These are phyloP conservation scores for Salix brachista DNA, from an alignment of 345 rosid genomes.

Conservation along the genomic window DNA sequence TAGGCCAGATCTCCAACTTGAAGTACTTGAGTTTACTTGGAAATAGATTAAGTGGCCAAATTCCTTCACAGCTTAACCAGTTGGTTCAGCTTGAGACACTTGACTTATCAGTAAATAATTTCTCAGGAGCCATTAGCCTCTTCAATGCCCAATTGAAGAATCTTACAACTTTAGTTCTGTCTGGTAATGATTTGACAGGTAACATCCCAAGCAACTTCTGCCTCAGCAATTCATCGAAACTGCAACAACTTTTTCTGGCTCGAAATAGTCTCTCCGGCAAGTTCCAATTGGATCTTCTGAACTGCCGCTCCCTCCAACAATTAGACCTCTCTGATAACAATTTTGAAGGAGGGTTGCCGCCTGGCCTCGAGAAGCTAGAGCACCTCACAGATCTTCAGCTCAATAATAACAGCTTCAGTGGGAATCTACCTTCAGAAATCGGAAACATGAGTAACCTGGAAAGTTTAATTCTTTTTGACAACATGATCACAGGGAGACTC, in stretches of 20 bases:
- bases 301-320: conserved; percentile 51
- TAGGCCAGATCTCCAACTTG: conserved; percentile 52
- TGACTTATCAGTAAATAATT: conserved; percentile 63
- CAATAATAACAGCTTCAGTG: conserved; percentile 27
- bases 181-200: conserved; percentile 51
- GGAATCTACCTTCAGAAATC: conserved; percentile 27
- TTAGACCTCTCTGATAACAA: conserved; percentile 61
- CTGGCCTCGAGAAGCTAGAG: conserved; percentile 46
- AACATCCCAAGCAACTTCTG: conserved; percentile 56
- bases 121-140: conserved; percentile 56
- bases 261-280: conserved; percentile 55
- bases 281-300: conserved; percentile 55
- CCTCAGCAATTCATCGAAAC: conserved; percentile 33
- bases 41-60: conserved; percentile 52
- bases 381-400: conserved; percentile 28
- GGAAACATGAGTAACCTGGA: conserved; percentile 65
- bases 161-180: conserved; percentile 44
- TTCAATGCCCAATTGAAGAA: conserved; percentile 37
- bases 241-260: conserved; percentile 48
- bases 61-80: conserved; percentile 52
- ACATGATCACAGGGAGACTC: conserved; percentile 57
- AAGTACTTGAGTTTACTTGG: conserved; percentile 50
- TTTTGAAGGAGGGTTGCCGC: conserved; percentile 53
- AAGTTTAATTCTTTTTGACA: conserved; percentile 48
- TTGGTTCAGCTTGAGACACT: conserved; percentile 49